A percentile compares a stretch with the other conserved stretches of the same genome.
phyloP scores from a whole-genome alignment of 345 rosid species.

The Garcia nutans region DNA sequence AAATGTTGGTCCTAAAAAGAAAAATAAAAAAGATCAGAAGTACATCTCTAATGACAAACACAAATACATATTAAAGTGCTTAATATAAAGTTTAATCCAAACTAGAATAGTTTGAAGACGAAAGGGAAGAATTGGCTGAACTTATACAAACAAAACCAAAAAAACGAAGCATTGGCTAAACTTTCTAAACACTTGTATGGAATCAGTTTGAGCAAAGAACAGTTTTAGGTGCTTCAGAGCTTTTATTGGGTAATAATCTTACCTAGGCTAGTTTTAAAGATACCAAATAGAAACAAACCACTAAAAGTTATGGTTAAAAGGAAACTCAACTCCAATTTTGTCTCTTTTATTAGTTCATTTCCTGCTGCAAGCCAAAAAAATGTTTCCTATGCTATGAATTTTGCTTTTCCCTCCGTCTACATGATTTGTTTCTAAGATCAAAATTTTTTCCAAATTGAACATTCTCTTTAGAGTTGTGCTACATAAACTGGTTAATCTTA shows the following conservation, averaged over 20 bases:
- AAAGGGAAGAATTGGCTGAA: neutral
- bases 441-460: too few species aligned
- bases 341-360: neutral
- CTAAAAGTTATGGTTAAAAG: neutral
- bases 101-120: neutral
- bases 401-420: neutral
- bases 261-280: neutral
- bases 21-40: neutral
- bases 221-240: neutral
- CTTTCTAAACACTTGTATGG: neutral
- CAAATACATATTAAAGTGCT: neutral
- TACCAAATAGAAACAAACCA: too few species aligned
- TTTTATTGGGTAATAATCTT: neutral
- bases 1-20: slow-evolving; percentile 75
- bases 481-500: too few species aligned
- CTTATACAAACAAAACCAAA: neutral
- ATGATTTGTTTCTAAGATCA: too few species aligned
- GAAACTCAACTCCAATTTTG: neutral
- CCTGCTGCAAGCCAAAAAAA: neutral
- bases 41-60: neutral
- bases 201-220: neutral
- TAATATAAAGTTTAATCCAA: neutral
- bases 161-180: neutral
- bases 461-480: too few species aligned
- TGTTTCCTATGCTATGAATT: neutral